These are phyloP conservation scores for Aspergillus ochraceoroseus DNA, from an alignment of 2,329 filamentous ascomycete species.

Conservation along the genomic window DNA sequence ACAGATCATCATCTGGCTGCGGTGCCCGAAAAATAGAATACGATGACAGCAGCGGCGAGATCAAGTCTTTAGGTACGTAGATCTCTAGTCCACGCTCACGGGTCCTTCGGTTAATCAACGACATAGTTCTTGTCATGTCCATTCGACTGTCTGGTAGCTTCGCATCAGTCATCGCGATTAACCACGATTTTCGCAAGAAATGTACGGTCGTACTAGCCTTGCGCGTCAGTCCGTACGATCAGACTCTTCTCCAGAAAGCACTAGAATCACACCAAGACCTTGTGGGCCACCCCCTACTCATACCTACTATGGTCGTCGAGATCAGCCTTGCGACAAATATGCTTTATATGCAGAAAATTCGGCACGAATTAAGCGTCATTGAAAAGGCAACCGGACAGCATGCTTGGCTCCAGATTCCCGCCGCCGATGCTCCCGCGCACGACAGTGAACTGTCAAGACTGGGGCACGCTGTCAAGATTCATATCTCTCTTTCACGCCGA, in stretches of 20 bases:
- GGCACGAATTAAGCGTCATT: constrained; percentile 7
- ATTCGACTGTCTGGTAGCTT: constrained; percentile 8
- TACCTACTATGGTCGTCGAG: neutral
- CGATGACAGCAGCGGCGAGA: neutral
- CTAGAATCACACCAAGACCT: neutral
- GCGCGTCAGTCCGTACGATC: constrained; percentile 7
- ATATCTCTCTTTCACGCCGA: constrained; percentile 5
- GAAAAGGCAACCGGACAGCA: constrained; percentile 12
- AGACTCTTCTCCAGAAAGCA: neutral
- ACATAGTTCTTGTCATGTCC: constrained; percentile 1
- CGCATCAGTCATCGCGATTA: constrained; percentile 3
- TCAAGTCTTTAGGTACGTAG: neutral
- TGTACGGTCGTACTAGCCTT: constrained; percentile 1
- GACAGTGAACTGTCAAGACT: constrained; percentile 10
- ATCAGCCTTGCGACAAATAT: constrained; percentile 5
- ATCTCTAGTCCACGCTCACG: neutral
- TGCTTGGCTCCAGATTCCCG: constrained; percentile 10
- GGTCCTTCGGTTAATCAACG: neutral
- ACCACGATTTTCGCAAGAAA: neutral
- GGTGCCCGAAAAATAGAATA: neutral
- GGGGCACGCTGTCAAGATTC: constrained; percentile 5
- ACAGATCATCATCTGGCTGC: constrained; percentile 1
- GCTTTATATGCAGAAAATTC: constrained; percentile 9
- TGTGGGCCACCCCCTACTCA: constrained; percentile 3
- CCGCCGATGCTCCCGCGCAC: constrained; percentile 6